phyloP scores from a whole-genome alignment of 129 eudicot species.

The Escallonia herrerae region DNA sequence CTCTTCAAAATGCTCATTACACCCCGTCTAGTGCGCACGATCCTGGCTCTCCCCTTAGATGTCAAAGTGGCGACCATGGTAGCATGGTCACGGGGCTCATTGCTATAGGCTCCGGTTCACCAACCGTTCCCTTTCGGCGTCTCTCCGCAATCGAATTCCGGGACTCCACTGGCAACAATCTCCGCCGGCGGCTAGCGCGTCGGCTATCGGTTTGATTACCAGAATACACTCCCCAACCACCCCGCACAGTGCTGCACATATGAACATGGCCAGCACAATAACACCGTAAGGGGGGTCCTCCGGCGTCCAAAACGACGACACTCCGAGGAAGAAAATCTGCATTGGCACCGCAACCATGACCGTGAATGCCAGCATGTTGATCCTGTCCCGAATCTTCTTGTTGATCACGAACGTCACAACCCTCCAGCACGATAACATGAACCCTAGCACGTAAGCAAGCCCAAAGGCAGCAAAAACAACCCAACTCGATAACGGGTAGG shows the following conservation, averaged over 20 bases:
- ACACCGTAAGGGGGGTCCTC: conserved; percentile 8
- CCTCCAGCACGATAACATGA: conserved; percentile 47
- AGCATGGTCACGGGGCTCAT: conserved; percentile 5
- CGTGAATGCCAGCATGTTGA: conserved; percentile 30
- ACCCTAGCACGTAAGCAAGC: conserved; percentile 31
- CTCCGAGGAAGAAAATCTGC: conserved; percentile 30
- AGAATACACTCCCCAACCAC: conserved; percentile 42
- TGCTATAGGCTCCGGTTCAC: conserved; percentile 2
- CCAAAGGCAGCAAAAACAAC: conserved; percentile 41
- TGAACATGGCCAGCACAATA: conserved; percentile 23
- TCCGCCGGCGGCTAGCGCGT: conserved; percentile 39
- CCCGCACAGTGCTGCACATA: conserved; percentile 26
- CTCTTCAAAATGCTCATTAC: neutral
- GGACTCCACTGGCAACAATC: conserved; percentile 17
- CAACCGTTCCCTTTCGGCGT: neutral
- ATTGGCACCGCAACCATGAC: conserved; percentile 35
- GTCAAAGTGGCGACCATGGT: neutral
- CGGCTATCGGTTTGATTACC: conserved; percentile 51
- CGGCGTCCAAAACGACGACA: conserved; percentile 38
- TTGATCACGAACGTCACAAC: conserved; percentile 57
- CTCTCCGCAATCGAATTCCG: neutral
- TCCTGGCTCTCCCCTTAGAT: neutral
- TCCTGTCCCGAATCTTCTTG: conserved; percentile 33
- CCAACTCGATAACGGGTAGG: conserved; percentile 44
- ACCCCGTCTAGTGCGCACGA: neutral